Conservation (phyloP, 2,329 filamentous ascomycete genomes). For the Hypoxylon sp. region DNA sequence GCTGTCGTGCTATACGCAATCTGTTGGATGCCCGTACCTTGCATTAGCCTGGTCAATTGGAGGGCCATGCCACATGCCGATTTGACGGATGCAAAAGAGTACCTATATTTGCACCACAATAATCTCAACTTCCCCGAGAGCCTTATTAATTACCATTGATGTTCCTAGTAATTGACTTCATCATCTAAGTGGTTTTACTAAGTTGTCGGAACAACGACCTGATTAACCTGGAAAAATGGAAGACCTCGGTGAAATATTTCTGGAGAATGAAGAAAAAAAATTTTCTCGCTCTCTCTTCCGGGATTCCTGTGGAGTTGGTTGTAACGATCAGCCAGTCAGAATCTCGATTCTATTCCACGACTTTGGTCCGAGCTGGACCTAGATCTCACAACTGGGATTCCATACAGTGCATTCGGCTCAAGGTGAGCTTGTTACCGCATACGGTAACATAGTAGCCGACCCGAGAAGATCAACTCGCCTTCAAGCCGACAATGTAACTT, state of each 20-base stretch:
- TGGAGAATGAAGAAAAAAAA: conserved; percentile 34
- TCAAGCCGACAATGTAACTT: conserved; percentile 5
- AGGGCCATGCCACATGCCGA: conserved; percentile 32
- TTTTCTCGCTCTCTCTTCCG: conserved; percentile 26
- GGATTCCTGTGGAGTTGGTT: conserved; percentile 31
- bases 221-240: conserved; percentile 11
- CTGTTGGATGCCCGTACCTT: conserved; percentile 41
- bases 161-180: conserved; percentile 3
- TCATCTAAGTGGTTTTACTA: background rate
- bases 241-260: conserved; percentile 23
- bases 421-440: conserved; percentile 13
- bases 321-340: conserved; percentile 27
- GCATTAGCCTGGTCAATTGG: conserved; percentile 41
- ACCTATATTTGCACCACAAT: conserved; percentile 18
- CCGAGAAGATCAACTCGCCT: conserved; percentile 9
- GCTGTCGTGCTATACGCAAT: conserved; percentile 16
- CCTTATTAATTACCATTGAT: conserved; percentile 11
- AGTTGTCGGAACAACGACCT: conserved; percentile 20
- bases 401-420: conserved; percentile 4
- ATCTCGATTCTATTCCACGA: conserved; percentile 26
- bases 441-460: conserved; percentile 5
- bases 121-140: background rate
- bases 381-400: conserved; percentile 19
- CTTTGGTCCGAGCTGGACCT: conserved; percentile 20
- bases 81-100: conserved; percentile 28